Percentiles rank a stretch among this genome's conserved stretches.
Evolutionary conservation across 2,329 filamentous ascomycete species (phyloP).

Genomic region (Alternaria panax): DNA sequence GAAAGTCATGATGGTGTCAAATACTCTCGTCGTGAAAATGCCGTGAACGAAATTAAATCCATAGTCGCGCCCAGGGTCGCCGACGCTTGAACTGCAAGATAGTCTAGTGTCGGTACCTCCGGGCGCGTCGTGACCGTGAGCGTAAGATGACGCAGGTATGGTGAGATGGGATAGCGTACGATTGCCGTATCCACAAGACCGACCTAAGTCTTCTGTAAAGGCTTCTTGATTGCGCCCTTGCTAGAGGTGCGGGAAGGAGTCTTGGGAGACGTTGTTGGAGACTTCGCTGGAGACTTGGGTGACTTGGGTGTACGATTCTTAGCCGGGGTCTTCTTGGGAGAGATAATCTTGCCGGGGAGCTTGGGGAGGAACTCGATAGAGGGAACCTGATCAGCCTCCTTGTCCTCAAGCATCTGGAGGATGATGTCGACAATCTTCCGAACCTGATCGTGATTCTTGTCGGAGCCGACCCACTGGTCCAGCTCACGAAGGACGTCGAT

Average conservation of each 20-base stretch:
- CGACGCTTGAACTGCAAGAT: background rate
- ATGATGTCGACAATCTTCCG: conserved; percentile 35
- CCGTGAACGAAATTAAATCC: background rate
- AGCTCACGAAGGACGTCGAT: conserved; percentile 45
- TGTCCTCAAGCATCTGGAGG: conserved; percentile 36
- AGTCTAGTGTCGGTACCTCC: background rate
- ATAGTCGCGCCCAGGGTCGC: background rate
- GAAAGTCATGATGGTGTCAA: background rate
- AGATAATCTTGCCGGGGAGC: conserved; percentile 23
- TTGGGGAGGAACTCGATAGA: conserved; percentile 44
- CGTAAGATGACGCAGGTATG: background rate
- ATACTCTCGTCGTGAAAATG: background rate
- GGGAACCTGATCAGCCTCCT: conserved; percentile 37
- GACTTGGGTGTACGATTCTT: conserved; percentile 20
- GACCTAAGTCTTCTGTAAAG: conserved; percentile 18
- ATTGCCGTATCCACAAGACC: background rate
- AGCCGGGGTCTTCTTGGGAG: conserved; percentile 19
- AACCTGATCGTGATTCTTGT: conserved; percentile 30
- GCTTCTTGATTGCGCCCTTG: conserved; percentile 39
- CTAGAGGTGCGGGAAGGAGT: conserved; percentile 24
- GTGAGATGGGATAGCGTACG: too few relatives aligned
- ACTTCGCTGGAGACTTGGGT: conserved; percentile 18
- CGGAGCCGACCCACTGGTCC: conserved; percentile 28
- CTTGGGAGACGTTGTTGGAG: conserved; percentile 16
- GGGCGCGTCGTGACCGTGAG: background rate